Evolutionary conservation across 73 alveolate species (phyloP).

Genomic region (Blepharisma stoltei): DNA sequence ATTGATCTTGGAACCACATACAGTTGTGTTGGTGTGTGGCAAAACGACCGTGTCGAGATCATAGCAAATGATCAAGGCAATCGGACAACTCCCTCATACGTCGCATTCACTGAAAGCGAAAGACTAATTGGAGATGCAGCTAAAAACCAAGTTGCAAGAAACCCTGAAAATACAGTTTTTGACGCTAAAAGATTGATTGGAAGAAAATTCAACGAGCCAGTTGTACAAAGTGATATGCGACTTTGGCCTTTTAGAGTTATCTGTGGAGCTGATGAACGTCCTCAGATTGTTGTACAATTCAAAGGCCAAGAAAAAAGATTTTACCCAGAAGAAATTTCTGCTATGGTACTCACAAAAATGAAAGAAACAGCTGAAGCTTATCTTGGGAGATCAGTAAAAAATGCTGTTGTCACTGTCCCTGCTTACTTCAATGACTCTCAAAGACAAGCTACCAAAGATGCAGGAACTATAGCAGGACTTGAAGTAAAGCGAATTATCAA

Average conservation of each 20-base stretch:
- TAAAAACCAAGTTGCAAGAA: constrained; percentile 88
- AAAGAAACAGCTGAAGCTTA: constrained; percentile 89
- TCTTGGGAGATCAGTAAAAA: constrained; percentile 62
- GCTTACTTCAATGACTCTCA: constrained; percentile 93
- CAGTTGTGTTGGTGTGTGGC: constrained; percentile 93
- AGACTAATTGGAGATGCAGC: constrained; percentile 96
- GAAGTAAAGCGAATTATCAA: constrained; percentile 85
- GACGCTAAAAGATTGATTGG: constrained; percentile 94
- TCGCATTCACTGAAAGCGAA: constrained; percentile 93
- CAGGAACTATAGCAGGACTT: constrained; percentile 93
- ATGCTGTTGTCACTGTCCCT: constrained; percentile 86
- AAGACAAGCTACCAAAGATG: constrained; percentile 94
- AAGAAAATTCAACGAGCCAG: constrained; percentile 78
- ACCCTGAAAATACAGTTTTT: constrained; percentile 88
- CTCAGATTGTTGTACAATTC: constrained; percentile 75
- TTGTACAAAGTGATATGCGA: constrained; percentile 84
- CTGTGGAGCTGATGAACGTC: constrained; percentile 82
- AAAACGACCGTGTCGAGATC: constrained; percentile 95
- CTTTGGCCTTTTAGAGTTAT: constrained; percentile 90
- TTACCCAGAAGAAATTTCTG: constrained; percentile 89
- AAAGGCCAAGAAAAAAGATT: constrained; percentile 82
- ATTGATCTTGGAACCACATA: constrained; percentile 96
- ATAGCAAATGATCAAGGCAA: constrained; percentile 94
- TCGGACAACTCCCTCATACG: constrained; percentile 95
- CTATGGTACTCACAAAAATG: constrained; percentile 89